Evolutionary conservation across 2,329 filamentous ascomycete genomes (phyloP), one percentile per base, ranked within the genome.

Genomic region (Fusarium acutatum): DNA sequence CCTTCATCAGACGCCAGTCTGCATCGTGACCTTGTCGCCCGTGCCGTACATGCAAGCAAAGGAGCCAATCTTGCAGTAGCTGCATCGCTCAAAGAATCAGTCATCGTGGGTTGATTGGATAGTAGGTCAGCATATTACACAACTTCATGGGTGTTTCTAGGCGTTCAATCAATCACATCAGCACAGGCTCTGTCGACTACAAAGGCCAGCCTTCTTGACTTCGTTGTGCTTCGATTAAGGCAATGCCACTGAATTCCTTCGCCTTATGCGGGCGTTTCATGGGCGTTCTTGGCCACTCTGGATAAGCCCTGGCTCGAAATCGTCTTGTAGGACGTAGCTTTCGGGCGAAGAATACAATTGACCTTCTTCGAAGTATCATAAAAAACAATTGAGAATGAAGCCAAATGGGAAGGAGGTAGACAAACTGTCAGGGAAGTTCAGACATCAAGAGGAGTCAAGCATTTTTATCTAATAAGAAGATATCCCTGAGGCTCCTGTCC

Each of bases 41-140:
- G 78, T n/a, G 84, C 84, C 22, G 78, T 85, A 18, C 81, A 84
- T 64, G 83, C 84, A 6, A 83, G 84, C 60, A 83, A 81, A 67
- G 83, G 82, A 37, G 79, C 78, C 40, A 78, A 77, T 37, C 74
- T 79, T 47, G 77, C 81, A 18, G 77, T 83, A 17, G 69, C 74
- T 14, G 61, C 75, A 20, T 81, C 82, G 53, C 79, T 84, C 30
- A 77, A 79, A 24, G 84, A 87, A 65, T 81, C 82, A 8, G 71
- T 82, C 10, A 57, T 63, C n/a, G 56, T 59, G 18, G 69, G 54
- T 56, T 79, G 69, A 78, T 20, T 15, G 22, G 14, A 41, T 18
- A 20, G 43, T 22, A 28, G 35, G 24, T 32, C 28, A 35, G 14
- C 28, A 34, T 46, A 13, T 35, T n/a, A 44, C 24, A 43, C 28